Percentiles rank a stretch among this genome's conserved stretches.
phyloP scores from a whole-genome alignment of 345 rosid genomes.

The Psidium guajava region DNA sequence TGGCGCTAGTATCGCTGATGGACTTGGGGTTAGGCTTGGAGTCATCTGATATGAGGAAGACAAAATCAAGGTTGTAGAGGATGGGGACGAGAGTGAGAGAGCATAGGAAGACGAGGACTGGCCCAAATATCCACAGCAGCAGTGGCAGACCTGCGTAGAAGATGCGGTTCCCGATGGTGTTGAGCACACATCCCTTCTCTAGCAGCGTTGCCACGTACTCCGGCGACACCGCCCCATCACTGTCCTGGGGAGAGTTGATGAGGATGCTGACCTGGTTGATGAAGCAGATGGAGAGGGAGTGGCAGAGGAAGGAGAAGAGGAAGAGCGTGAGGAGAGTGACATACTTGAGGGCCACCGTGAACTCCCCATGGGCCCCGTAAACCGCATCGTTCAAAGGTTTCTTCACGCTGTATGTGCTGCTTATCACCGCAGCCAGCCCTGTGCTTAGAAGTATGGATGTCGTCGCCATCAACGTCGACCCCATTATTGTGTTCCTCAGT shows the following conservation, averaged over 20 bases:
- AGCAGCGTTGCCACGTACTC: conserved; percentile 50
- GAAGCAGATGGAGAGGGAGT: conserved; percentile 67
- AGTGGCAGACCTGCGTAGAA: conserved; percentile 74
- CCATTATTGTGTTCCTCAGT: conserved; percentile 83
- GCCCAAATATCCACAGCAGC: conserved; percentile 86
- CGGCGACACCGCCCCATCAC: conserved; percentile 15
- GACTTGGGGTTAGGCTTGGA: neutral
- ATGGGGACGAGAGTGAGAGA: conserved; percentile 52
- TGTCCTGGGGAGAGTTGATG: conserved; percentile 47
- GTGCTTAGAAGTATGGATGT: conserved; percentile 76
- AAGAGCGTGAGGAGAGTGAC: conserved; percentile 61
- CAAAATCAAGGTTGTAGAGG: conserved; percentile 67
- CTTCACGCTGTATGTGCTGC: conserved; percentile 89
- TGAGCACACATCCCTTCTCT: conserved; percentile 60
- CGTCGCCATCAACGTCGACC: conserved; percentile 92
- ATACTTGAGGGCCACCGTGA: conserved; percentile 69
- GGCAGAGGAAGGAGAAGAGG: conserved; percentile 78
- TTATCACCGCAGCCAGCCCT: conserved; percentile 75
- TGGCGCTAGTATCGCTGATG: neutral
- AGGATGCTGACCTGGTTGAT: conserved; percentile 75
- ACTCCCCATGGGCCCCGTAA: conserved; percentile 79
- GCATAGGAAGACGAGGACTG: conserved; percentile 64
- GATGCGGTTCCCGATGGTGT: conserved; percentile 69
- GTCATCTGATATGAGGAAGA: conserved; percentile 2
- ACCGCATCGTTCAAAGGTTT: conserved; percentile 65